Conservation (phyloP, 2,329 filamentous ascomycete species). For the Aspergillus udagawae region DNA sequence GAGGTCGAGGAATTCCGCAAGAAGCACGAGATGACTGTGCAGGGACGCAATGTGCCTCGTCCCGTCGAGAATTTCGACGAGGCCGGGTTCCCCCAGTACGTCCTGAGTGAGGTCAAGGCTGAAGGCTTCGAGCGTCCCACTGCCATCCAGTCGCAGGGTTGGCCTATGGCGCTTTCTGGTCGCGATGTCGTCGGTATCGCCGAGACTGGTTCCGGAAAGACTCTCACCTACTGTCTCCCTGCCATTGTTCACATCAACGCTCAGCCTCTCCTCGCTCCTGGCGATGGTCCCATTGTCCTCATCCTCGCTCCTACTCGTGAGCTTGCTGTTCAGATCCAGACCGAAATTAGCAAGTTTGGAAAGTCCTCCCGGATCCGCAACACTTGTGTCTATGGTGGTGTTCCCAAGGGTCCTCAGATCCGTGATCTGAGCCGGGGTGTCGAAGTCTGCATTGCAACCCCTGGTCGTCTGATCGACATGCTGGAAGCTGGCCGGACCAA, state of each 20-base stretch:
- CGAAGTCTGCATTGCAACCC: conserved; percentile 97
- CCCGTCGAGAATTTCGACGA: conserved; percentile 97
- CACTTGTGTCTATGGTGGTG: conserved; percentile 98
- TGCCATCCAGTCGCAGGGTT: conserved; percentile 95
- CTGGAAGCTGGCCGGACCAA: conserved; percentile 97
- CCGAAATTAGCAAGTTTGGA: conserved; percentile 98
- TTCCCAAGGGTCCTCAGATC: conserved; percentile 95
- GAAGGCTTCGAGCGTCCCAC: conserved; percentile 93
- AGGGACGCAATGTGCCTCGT: conserved; percentile 78
- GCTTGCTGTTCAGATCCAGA: conserved; percentile 95
- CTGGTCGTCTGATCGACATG: conserved; percentile 97
- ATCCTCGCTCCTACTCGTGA: conserved; percentile 96
- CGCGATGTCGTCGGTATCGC: conserved; percentile 98
- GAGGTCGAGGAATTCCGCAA: conserved; percentile 88
- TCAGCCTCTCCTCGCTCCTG: conserved; percentile 89
- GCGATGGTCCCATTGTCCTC: conserved; percentile 93
- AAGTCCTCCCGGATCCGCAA: conserved; percentile 97
- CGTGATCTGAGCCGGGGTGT: conserved; percentile 91
- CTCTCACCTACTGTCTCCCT: conserved; percentile 93
- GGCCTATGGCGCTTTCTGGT: conserved; percentile 98
- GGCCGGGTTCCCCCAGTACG: conserved; percentile 92
- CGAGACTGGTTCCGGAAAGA: conserved; percentile 99
- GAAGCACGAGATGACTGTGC: conserved; percentile 77
- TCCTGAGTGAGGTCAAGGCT: conserved; percentile 97
- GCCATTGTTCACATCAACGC: conserved; percentile 99